These are phyloP conservation scores for Cyclanthera cordifolia DNA, from an alignment of 306 rosid genomes.

Conservation along the genomic window DNA sequence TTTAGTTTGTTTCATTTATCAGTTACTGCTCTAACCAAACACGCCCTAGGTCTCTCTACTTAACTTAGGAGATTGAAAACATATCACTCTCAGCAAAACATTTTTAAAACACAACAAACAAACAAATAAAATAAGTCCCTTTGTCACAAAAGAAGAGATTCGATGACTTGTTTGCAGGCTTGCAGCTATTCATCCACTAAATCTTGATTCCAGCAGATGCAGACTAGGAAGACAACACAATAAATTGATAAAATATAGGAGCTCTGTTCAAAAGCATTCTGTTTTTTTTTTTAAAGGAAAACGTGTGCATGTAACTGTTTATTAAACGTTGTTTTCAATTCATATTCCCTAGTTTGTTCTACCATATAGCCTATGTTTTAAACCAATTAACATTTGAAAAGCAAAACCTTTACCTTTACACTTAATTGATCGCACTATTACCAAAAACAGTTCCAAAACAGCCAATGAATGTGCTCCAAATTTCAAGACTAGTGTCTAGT, in stretches of 20 bases:
- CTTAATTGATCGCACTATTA: background rate
- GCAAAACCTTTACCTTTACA: background rate
- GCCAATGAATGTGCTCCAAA: background rate
- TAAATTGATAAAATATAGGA: no score
- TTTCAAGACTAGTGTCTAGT: background rate
- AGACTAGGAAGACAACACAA: background rate
- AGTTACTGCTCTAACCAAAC: no score
- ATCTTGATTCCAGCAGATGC: background rate
- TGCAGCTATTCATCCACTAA: background rate
- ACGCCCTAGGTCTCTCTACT: no score
- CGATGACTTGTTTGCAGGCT: background rate
- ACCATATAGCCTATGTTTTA: no score
- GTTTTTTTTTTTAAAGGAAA: background rate
- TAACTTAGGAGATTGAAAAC: background rate
- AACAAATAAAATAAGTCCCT: background rate
- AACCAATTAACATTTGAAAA: background rate
- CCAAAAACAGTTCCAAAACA: background rate
- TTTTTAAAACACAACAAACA: slow-evolving; percentile 5
- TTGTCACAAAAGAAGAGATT: background rate
- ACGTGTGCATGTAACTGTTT: background rate
- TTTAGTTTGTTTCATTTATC: no score
- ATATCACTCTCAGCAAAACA: background rate
- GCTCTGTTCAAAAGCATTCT: background rate
- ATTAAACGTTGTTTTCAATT: background rate
- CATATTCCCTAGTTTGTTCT: background rate